Evolutionary conservation across 106 monocot genomes (phyloP), one percentile per base, ranked within the genome.

Genomic region (Apostasia ramifera): DNA sequence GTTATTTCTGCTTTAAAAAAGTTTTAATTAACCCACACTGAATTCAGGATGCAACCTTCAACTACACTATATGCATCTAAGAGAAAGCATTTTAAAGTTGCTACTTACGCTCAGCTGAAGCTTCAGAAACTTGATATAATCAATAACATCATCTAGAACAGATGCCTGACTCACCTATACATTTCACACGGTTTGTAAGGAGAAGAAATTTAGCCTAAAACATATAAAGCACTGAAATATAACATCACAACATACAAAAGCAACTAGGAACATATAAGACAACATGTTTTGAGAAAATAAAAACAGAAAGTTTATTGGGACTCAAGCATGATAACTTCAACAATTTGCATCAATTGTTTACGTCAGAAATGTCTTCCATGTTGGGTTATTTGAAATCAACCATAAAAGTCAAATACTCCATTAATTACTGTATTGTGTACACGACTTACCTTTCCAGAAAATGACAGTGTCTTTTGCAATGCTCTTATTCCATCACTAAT

Each of bases 51-150:
- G 26, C 26, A 26, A 26, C 26, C 26, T 26, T 26, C 26, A 26
- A 26, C 26, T 26, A 26, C 26, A 26, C 26, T 26, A 26, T 26
- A 0, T 26, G 26, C 26, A 26, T 26, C 26, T 26, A 26, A 26
- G 26, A 26, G 26, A 26, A 26, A 26, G 26, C 26, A 26, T 5
- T 50, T 4, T 50, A 50, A 50, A 50, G 50, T 5, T 50, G 48
- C 60, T 11, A 43, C 66, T 53, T 78, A 78, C 84, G 73, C 74
- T 63, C 9, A 85, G 59, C 63, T 77, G 84, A 51, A 71, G 63
- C 70, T 85, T 85, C 81, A 85, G 41, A 71, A 74, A 78, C 70
- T 85, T 85, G 66, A 85, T 75, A 64, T 85, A 85, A 58, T 85
- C 78, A 12, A 81, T 81, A 14, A 71, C 71, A 71, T 85, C 74